A percentile compares a stretch with the other conserved stretches of the same genome.
Conservation (phyloP, 495 filamentous ascomycete genomes). For the Penicillium arizonense region DNA sequence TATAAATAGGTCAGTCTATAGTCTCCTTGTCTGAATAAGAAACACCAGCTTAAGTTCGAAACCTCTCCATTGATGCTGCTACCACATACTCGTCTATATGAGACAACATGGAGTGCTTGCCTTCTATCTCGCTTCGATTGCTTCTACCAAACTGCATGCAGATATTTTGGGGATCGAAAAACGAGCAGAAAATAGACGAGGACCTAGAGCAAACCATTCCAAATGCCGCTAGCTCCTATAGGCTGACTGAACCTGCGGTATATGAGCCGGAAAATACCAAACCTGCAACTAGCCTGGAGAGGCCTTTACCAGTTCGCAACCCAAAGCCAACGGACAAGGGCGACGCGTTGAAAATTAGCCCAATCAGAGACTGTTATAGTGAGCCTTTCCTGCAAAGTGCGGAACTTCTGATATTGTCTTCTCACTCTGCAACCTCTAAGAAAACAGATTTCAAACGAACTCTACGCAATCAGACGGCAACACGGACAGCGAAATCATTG, state of each 20-base stretch:
- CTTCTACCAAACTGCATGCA: background rate
- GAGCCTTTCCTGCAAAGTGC: background rate
- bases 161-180: background rate
- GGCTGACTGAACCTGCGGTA: background rate
- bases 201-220: background rate
- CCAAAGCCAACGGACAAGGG: background rate
- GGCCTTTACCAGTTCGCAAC: background rate
- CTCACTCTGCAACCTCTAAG: background rate
- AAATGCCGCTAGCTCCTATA: background rate
- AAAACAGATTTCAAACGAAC: background rate
- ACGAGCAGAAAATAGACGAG: background rate
- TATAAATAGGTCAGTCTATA: background rate
- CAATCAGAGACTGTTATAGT: background rate
- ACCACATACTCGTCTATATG: background rate
- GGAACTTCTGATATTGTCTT: background rate
- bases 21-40: background rate
- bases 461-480: background rate
- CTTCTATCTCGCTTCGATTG: background rate
- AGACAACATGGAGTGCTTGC: background rate
- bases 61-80: background rate
- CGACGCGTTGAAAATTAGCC: background rate
- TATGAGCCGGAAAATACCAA: conserved; percentile 2
- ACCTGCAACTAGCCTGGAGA: background rate
- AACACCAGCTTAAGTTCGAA: background rate
- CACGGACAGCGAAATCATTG: background rate